Conservation (phyloP, 83 land plant genomes). For the Thuja plicata region DNA sequence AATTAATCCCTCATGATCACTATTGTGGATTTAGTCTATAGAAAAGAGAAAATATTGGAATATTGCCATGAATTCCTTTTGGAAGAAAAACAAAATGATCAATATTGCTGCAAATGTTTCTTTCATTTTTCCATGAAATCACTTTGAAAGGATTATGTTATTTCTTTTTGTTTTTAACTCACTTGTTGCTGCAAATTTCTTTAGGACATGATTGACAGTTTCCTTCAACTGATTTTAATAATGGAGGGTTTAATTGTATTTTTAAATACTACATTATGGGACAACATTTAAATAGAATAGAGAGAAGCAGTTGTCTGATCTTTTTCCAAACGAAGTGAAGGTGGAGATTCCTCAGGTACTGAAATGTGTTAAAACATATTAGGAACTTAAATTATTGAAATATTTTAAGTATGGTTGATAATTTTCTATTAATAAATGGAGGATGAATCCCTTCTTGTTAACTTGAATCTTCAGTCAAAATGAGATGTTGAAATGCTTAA, state of each 20-base stretch:
- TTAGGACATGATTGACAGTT: not conserved
- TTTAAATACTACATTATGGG: constrained; percentile 30
- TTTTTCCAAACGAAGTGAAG: constrained; percentile 87
- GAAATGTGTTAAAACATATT: not conserved
- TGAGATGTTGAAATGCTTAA: constrained; percentile 83
- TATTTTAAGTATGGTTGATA: not conserved
- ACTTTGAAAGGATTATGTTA: no score
- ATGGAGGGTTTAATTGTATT: not conserved
- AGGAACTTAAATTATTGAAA: not conserved
- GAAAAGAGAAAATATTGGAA: not conserved
- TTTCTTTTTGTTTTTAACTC: not conserved
- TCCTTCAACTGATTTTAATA: not conserved
- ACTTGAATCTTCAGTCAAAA: constrained; percentile 86
- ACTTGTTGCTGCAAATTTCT: not conserved
- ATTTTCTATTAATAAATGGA: constrained; percentile 21
- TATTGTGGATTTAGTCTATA: no score
- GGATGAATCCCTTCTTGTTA: constrained; percentile 75
- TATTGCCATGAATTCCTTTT: not conserved
- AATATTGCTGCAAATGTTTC: not conserved
- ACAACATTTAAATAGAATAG: constrained; percentile 46
- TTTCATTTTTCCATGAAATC: no score
- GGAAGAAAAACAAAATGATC: not conserved
- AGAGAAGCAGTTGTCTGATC: constrained; percentile 73
- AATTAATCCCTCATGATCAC: not conserved
- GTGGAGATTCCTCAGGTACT: constrained; percentile 85